phyloP scores from a whole-genome alignment of 2,329 filamentous ascomycete species.

The Delphinella strobiligena region DNA sequence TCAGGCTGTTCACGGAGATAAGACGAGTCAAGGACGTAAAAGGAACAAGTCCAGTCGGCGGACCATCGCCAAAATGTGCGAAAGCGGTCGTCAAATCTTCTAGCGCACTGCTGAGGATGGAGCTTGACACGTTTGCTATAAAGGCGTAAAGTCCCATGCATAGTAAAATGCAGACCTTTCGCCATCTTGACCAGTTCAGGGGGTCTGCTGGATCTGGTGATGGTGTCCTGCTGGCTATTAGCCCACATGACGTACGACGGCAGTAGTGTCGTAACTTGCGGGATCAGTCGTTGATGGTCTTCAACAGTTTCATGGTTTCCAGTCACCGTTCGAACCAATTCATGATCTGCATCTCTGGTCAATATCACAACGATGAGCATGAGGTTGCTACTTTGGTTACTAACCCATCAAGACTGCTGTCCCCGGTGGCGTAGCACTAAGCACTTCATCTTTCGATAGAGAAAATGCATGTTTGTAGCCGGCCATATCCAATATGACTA shows the following conservation, averaged over 20 bases:
- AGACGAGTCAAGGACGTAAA: slow-evolving; percentile 25
- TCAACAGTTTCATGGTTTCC: slow-evolving; percentile 21
- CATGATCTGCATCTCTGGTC: too few species aligned
- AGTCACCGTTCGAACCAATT: slow-evolving; percentile 12
- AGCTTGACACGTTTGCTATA: slow-evolving; percentile 24
- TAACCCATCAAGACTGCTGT: slow-evolving; percentile 27
- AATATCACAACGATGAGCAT: too few species aligned
- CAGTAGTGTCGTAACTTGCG: slow-evolving; percentile 8
- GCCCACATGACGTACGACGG: not conserved
- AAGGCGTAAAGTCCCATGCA: slow-evolving; percentile 27
- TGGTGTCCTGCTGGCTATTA: slow-evolving; percentile 14
- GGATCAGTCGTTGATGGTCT: slow-evolving; percentile 25
- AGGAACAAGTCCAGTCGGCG: slow-evolving; percentile 9
- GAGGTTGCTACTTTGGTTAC: too few species aligned
- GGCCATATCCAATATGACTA: too few species aligned
- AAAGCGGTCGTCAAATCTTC: slow-evolving; percentile 22
- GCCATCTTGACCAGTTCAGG: slow-evolving; percentile 26
- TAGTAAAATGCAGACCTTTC: slow-evolving; percentile 23
- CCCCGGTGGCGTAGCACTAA: slow-evolving; percentile 26
- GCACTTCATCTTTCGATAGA: slow-evolving; percentile 27
- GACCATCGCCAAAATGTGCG: slow-evolving; percentile 9
- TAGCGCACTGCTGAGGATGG: slow-evolving; percentile 24
- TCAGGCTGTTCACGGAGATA: slow-evolving; percentile 26
- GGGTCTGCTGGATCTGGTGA: slow-evolving; percentile 28
- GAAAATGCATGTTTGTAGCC: slow-evolving; percentile 23